Evolutionary conservation across 2,329 filamentous ascomycete genomes (phyloP).

Genomic region (Cercospora canescens): DNA sequence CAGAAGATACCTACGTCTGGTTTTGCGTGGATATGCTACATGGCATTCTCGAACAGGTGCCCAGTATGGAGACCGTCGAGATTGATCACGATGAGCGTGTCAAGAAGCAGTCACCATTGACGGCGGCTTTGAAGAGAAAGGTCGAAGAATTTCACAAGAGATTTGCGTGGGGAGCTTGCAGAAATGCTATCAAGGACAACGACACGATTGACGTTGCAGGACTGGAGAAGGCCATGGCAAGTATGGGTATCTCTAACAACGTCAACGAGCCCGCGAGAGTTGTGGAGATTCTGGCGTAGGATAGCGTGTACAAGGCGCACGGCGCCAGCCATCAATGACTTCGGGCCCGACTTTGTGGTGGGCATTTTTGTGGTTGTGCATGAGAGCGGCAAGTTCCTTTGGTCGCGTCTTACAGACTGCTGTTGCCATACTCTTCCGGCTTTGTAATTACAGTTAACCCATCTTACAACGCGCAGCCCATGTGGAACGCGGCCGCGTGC

Average conservation of each 20-base stretch:
- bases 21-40: constrained; percentile 63
- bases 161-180: constrained; percentile 67
- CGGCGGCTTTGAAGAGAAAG: constrained; percentile 60
- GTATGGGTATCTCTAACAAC: constrained; percentile 17
- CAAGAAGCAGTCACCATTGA: constrained; percentile 64
- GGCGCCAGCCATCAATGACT: neutral
- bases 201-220: constrained; percentile 13
- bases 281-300: constrained; percentile 19
- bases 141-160: constrained; percentile 50
- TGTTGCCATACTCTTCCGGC: neutral
- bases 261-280: constrained; percentile 15
- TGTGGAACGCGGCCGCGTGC: neutral
- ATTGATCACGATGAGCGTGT: constrained; percentile 71
- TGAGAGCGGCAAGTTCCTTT: neutral
- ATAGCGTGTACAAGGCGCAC: neutral
- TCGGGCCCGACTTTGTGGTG: neutral
- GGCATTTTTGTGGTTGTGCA: neutral
- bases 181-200: constrained; percentile 57
- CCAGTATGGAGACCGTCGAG: constrained; percentile 59
- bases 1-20: constrained; percentile 67
- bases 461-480: neutral
- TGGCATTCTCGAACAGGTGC: constrained; percentile 58
- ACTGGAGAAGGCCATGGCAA: constrained; percentile 19
- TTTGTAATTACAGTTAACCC: neutral
- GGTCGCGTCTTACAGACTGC: neutral